These are phyloP conservation scores for Bauhinia variegata DNA, from an alignment of 306 rosid genomes.

Conservation along the genomic window DNA sequence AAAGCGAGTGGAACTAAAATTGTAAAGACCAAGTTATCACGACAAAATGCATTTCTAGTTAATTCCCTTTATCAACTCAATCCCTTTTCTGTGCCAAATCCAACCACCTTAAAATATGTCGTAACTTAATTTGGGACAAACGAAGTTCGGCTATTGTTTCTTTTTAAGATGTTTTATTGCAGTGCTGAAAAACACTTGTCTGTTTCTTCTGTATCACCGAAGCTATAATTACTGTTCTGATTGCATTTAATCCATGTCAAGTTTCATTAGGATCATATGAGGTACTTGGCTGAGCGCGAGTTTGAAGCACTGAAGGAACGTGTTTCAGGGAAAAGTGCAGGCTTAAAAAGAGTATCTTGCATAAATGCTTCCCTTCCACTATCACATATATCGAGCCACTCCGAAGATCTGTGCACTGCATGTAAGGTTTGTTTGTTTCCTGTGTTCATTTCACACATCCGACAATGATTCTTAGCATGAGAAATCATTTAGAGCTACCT, in stretches of 20 bases:
- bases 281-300: conserved; percentile 83
- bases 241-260: conserved; percentile 53
- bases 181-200: background rate
- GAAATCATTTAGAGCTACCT: too few species aligned
- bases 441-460: conserved; percentile 6
- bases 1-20: too few species aligned
- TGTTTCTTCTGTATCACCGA: background rate
- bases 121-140: background rate
- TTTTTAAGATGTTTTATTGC: background rate
- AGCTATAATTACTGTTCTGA: conserved; percentile 18
- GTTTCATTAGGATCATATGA: conserved; percentile 85
- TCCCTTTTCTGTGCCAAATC: too few species aligned
- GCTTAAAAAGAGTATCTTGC: conserved; percentile 77
- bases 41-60: too few species aligned
- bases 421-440: conserved; percentile 83
- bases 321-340: conserved; percentile 64
- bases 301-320: conserved; percentile 88
- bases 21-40: too few species aligned
- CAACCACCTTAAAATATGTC: too few species aligned
- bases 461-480: background rate
- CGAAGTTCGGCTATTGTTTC: background rate
- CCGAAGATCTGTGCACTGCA: conserved; percentile 66
- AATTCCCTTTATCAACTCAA: too few species aligned
- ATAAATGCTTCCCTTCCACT: conserved; percentile 77
- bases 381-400: conserved; percentile 47